A percentile compares a stretch with the other conserved stretches of the same genome.
Evolutionary conservation across 73 alveolate species (phyloP).

Genomic region (Loxodes magnus): DNA sequence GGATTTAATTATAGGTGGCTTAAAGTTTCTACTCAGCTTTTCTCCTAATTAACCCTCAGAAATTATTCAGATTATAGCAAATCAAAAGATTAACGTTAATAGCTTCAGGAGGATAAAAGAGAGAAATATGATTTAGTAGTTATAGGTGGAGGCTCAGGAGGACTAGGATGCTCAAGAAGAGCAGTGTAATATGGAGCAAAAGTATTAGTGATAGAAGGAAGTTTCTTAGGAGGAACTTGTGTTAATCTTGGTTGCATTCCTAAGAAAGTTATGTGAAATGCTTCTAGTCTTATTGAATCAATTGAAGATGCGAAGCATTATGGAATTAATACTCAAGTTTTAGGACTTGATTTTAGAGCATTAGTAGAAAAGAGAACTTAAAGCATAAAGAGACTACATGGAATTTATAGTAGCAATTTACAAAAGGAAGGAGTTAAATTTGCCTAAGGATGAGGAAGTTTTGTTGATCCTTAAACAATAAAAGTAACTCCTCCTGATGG

Average conservation of each 20-base stretch:
- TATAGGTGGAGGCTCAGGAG: slow-evolving; percentile 99
- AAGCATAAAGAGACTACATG: slow-evolving; percentile 32
- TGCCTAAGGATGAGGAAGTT: slow-evolving; percentile 40
- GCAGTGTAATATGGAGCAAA: slow-evolving; percentile 61
- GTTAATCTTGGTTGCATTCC: slow-evolving; percentile 98
- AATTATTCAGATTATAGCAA: too few relatives aligned
- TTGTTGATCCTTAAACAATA: slow-evolving; percentile 41
- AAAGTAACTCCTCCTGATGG: too few relatives aligned
- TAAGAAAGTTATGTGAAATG: slow-evolving; percentile 77
- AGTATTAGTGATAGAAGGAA: slow-evolving; percentile 75
- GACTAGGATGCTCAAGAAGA: slow-evolving; percentile 85
- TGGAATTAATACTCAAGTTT: too few relatives aligned
- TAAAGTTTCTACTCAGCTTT: too few relatives aligned
- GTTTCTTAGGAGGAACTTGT: slow-evolving; percentile 94
- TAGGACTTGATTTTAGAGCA: slow-evolving; percentile 11
- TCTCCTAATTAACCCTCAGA: too few relatives aligned
- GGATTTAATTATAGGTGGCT: too few relatives aligned
- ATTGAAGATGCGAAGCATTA: slow-evolving; percentile 17
- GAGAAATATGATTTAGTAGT: slow-evolving; percentile 72
- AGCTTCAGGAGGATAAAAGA: too few relatives aligned
- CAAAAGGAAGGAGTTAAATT: slow-evolving; percentile 19
- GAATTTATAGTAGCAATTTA: slow-evolving; percentile 22
- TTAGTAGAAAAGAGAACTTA: slow-evolving; percentile 27
- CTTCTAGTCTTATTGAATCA: slow-evolving; percentile 36
- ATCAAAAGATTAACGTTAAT: too few relatives aligned